Conservation (phyloP, 208 protist species). For the Herpetomonas samuelpessoai region DNA sequence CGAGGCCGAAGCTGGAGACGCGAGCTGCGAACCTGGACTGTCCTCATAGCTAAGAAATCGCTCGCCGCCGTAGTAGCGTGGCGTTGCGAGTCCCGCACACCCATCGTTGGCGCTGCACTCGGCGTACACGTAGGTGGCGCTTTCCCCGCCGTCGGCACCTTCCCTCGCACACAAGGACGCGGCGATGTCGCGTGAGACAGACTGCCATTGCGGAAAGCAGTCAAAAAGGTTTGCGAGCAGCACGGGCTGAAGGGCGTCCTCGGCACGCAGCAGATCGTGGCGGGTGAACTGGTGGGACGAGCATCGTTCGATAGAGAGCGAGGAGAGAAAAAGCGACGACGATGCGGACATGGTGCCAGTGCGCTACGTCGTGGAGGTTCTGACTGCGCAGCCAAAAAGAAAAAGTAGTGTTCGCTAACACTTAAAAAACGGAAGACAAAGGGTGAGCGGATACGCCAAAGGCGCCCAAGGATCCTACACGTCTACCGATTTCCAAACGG, state of each 20-base stretch:
- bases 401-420: no score
- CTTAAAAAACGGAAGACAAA: no score
- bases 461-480: no score
- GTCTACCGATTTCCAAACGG: no score
- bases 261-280: background rate
- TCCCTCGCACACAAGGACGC: background rate
- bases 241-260: background rate
- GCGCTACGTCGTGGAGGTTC: no score
- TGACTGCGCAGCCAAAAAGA: no score
- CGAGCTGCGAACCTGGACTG: background rate
- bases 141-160: background rate
- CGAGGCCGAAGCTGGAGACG: background rate
- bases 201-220: background rate
- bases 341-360: no score
- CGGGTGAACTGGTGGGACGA: background rate
- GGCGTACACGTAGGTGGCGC: background rate
- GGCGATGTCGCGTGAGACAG: background rate
- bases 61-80: constrained; percentile 7
- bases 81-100: background rate
- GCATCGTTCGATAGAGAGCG: background rate
- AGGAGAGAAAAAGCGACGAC: no score
- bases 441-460: no score
- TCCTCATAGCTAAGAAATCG: background rate
- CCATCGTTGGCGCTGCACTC: background rate
- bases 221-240: background rate